phyloP scores from a whole-genome alignment of 495 filamentous ascomycete genomes.

The Chaetomium fimeti region DNA sequence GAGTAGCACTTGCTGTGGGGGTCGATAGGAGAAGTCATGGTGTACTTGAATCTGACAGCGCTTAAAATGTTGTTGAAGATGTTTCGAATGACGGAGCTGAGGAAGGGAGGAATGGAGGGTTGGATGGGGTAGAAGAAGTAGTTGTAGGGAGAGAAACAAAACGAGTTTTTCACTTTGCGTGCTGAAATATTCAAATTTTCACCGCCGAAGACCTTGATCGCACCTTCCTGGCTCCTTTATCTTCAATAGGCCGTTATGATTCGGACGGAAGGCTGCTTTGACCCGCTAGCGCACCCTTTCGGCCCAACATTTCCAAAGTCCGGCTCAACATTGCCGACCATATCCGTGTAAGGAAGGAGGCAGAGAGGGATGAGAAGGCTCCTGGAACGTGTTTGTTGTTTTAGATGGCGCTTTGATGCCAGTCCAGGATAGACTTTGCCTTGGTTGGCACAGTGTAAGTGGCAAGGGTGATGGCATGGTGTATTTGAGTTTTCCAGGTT shows the following conservation, averaged over 20 bases:
- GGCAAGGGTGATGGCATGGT: not conserved
- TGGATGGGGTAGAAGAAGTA: too few relatives aligned
- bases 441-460: not conserved
- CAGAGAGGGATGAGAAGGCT: not conserved
- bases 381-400: too few relatives aligned
- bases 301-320: not conserved
- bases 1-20: constrained; percentile 46
- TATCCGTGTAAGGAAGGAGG: not conserved
- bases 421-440: not conserved
- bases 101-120: not conserved
- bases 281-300: not conserved
- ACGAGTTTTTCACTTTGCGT: not conserved
- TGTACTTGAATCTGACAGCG: constrained; percentile 4
- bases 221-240: not conserved
- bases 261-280: not conserved
- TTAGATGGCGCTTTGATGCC: too few relatives aligned
- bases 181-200: not conserved
- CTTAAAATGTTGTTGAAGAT: not conserved
- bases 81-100: not conserved
- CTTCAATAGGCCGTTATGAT: not conserved
- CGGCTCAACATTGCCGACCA: not conserved
- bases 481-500: not conserved
- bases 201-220: not conserved
- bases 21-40: constrained; percentile 46
- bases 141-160: not conserved